Percentiles rank a stretch among this genome's conserved stretches.
Evolutionary conservation across 306 rosid species (phyloP).

Genomic region (Betula pendula): DNA sequence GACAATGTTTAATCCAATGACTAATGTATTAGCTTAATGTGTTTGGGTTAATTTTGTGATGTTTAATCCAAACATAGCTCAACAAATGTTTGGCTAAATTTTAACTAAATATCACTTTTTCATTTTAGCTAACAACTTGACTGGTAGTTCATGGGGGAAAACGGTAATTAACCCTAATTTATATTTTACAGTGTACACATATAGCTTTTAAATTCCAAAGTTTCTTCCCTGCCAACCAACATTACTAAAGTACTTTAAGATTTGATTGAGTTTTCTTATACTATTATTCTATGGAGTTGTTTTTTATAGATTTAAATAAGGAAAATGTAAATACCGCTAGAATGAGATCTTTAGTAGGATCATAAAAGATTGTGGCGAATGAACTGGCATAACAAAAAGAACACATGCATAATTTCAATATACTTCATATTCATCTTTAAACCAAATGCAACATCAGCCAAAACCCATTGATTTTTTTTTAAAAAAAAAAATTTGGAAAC

Average conservation of each 20-base stretch:
- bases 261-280: background rate
- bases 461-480: background rate
- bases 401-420: background rate
- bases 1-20: too few relatives aligned
- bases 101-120: too few relatives aligned
- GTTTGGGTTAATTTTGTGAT: too few relatives aligned
- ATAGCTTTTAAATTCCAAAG: background rate
- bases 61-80: too few relatives aligned
- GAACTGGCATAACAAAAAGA: background rate
- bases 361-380: background rate
- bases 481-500: too few relatives aligned
- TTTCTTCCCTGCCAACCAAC: background rate
- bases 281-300: background rate
- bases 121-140: too few relatives aligned
- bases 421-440: too few relatives aligned
- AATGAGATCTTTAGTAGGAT: background rate
- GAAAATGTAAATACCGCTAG: background rate
- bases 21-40: too few relatives aligned
- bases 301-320: background rate
- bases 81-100: too few relatives aligned
- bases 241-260: background rate
- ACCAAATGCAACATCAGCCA: background rate
- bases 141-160: too few relatives aligned
- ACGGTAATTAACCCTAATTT: conserved; percentile 5
- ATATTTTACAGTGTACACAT: background rate